Evolutionary conservation across 345 rosid genomes (phyloP).

Genomic region (Heritiera littoralis): DNA sequence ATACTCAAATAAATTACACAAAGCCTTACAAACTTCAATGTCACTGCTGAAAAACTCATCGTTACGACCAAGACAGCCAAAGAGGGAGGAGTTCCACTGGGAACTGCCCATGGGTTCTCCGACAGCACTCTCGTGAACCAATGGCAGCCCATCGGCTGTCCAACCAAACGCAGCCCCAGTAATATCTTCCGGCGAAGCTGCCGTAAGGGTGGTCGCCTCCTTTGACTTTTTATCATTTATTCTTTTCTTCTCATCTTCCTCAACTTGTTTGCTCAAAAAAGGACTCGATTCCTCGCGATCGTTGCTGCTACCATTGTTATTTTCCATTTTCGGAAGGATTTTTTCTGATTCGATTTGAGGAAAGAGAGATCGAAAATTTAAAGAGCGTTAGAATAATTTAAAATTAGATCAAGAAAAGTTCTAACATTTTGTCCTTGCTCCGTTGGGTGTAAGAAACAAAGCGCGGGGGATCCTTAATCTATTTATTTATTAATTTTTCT

Average conservation of each 20-base stretch:
- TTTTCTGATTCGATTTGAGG: neutral
- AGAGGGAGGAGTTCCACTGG: conserved; percentile 73
- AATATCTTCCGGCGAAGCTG: conserved; percentile 25
- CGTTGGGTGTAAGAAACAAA: neutral
- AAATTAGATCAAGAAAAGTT: neutral
- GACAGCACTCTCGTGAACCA: conserved; percentile 69
- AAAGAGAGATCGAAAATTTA: neutral
- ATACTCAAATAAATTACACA: neutral
- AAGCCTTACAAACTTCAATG: conserved; percentile 90
- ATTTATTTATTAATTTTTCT: neutral
- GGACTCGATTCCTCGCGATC: conserved; percentile 71
- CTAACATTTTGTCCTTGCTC: neutral
- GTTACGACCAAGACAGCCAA: conserved; percentile 77
- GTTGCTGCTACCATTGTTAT: conserved; percentile 21
- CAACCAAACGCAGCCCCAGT: conserved; percentile 46
- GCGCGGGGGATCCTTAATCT: neutral
- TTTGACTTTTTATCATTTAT: conserved; percentile 16
- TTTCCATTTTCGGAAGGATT: conserved; percentile 39
- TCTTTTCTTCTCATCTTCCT: conserved; percentile 36
- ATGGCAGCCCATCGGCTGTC: conserved; percentile 83
- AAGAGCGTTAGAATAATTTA: neutral
- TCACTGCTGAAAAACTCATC: conserved; percentile 98
- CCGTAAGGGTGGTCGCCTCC: conserved; percentile 2
- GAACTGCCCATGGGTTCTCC: conserved; percentile 80
- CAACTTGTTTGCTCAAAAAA: conserved; percentile 47